phyloP scores from a whole-genome alignment of 164 flowering plant species.

The Taxillus chinensis region DNA sequence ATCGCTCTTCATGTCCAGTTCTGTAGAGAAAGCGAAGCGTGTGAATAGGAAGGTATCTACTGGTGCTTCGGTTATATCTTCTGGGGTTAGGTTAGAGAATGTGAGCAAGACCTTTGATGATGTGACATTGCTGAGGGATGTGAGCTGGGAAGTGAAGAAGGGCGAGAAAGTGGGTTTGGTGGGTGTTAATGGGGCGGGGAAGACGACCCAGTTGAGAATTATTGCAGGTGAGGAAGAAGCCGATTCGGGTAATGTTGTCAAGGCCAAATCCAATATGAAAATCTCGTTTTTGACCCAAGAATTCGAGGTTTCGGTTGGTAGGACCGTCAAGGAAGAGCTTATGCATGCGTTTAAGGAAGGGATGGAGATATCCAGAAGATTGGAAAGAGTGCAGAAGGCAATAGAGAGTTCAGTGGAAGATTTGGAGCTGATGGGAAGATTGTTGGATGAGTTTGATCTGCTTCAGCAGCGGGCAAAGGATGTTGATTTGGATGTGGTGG shows the following conservation, averaged over 20 bases:
- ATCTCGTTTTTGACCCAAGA: conserved; percentile 88
- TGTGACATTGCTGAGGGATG: conserved; percentile 69
- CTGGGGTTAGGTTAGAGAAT: conserved; percentile 85
- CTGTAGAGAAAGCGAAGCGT: conserved; percentile 13
- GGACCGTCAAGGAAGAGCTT: conserved; percentile 92
- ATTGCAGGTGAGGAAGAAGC: conserved; percentile 85
- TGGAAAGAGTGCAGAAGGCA: conserved; percentile 91
- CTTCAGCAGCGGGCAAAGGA: conserved; percentile 81
- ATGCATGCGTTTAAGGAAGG: conserved; percentile 83
- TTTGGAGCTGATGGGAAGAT: conserved; percentile 89
- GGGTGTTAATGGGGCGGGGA: conserved; percentile 97
- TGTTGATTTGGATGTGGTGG: conserved; percentile 69
- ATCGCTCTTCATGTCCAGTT: conserved; percentile 44
- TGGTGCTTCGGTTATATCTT: conserved; percentile 76
- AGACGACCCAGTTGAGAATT: conserved; percentile 92
- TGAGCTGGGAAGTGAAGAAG: conserved; percentile 94
- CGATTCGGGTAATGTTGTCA: conserved; percentile 85
- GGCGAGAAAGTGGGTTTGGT: conserved; percentile 95
- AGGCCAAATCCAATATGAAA: conserved; percentile 81
- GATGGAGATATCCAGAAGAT: conserved; percentile 65
- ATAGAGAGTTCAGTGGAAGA: conserved; percentile 73
- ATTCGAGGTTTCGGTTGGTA: conserved; percentile 74
- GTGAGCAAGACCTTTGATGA: conserved; percentile 79
- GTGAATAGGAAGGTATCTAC: conserved; percentile 23
- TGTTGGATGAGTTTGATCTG: conserved; percentile 94